phyloP scores from a whole-genome alignment of 2,329 filamentous ascomycete genomes.

The Pseudocercospora musae region DNA sequence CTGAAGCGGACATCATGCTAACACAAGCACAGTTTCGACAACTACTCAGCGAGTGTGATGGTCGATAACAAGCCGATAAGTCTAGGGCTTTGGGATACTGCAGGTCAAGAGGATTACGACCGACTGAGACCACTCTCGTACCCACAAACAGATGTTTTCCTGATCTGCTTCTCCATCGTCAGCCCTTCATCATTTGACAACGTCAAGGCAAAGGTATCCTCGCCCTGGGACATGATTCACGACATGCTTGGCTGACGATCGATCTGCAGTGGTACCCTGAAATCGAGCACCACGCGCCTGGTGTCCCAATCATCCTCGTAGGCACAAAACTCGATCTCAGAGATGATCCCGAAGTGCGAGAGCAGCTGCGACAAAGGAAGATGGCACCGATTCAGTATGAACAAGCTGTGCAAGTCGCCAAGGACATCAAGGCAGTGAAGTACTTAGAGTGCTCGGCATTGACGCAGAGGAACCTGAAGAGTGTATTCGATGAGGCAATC shows the following conservation, averaged over 20 bases:
- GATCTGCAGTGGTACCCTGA: slow-evolving; percentile 85
- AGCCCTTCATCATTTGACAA: slow-evolving; percentile 98
- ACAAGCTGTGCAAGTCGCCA: slow-evolving; percentile 81
- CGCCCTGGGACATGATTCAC: not conserved
- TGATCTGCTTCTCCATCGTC: slow-evolving; percentile 98
- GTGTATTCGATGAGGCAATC: slow-evolving; percentile 97
- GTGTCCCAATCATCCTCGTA: slow-evolving; percentile 93
- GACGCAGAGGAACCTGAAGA: slow-evolving; percentile 95
- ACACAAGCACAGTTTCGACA: slow-evolving; percentile 71
- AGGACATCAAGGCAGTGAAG: slow-evolving; percentile 94
- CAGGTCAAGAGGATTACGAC: slow-evolving; percentile 98
- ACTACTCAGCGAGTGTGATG: slow-evolving; percentile 99
- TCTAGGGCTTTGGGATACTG: slow-evolving; percentile 96
- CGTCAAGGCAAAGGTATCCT: slow-evolving; percentile 88
- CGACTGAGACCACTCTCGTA: slow-evolving; percentile 91
- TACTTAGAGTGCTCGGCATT: slow-evolving; percentile 97
- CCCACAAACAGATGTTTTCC: slow-evolving; percentile 95
- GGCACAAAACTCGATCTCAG: slow-evolving; percentile 95
- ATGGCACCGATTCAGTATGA: slow-evolving; percentile 98
- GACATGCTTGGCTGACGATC: slow-evolving; percentile 9
- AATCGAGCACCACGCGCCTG: slow-evolving; percentile 93
- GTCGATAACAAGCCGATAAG: slow-evolving; percentile 98
- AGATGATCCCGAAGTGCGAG: slow-evolving; percentile 79
- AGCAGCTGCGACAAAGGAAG: slow-evolving; percentile 81
- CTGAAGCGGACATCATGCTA: slow-evolving; percentile 2